These are phyloP conservation scores for Globisporangium lucens DNA, from an alignment of 352 stramenopile species.

Conservation along the genomic window DNA sequence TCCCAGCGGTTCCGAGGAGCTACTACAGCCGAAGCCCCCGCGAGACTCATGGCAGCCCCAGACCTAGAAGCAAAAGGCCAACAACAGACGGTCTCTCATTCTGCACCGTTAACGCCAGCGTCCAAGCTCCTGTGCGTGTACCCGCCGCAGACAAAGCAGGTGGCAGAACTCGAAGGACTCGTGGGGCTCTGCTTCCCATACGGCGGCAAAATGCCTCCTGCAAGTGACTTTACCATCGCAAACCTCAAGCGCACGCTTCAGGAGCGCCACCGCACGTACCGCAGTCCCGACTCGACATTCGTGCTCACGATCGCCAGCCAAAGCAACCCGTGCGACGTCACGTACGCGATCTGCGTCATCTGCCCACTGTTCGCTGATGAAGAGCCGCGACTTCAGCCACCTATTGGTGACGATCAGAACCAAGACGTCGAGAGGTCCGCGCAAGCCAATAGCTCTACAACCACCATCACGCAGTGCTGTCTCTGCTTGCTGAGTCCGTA, in stretches of 20 bases:
- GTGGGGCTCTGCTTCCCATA: slow-evolving; percentile 79
- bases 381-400: background rate
- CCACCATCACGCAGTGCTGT: slow-evolving; percentile 47
- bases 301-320: slow-evolving; percentile 64
- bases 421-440: background rate
- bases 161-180: slow-evolving; percentile 59
- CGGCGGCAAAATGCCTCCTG: slow-evolving; percentile 33
- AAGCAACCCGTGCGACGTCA: slow-evolving; percentile 44
- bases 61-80: slow-evolving; percentile 1
- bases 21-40: slow-evolving; percentile 5
- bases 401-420: background rate
- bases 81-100: background rate
- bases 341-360: slow-evolving; percentile 69
- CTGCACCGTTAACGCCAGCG: slow-evolving; percentile 11
- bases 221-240: slow-evolving; percentile 53
- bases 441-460: background rate
- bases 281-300: slow-evolving; percentile 63
- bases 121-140: slow-evolving; percentile 58
- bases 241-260: slow-evolving; percentile 58
- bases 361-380: slow-evolving; percentile 60
- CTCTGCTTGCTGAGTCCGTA: slow-evolving; percentile 73
- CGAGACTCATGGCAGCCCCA: background rate
- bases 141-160: slow-evolving; percentile 35
- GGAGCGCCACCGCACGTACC: slow-evolving; percentile 66
- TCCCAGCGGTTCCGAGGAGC: slow-evolving; percentile 26